A percentile compares a stretch with the other conserved stretches of the same genome.
phyloP scores from a whole-genome alignment of 2,329 filamentous ascomycete genomes.

The Botrytis sinoallii region DNA sequence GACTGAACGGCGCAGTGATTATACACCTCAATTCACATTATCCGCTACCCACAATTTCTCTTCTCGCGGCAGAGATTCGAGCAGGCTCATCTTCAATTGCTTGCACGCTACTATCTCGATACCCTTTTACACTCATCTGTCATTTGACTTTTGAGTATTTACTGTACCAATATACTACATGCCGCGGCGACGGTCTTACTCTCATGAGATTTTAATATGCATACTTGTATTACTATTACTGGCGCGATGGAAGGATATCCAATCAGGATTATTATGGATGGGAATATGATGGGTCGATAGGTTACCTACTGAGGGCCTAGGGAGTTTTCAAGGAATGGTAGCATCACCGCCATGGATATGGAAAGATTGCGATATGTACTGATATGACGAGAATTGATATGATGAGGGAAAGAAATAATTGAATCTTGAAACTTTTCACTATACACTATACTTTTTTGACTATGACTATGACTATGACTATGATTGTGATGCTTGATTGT shows the following conservation, averaged over 20 bases:
- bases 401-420: not conserved
- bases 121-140: conserved; percentile 1
- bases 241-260: not conserved
- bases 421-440: not conserved
- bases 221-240: conserved; percentile 2
- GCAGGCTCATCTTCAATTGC: conserved; percentile 11
- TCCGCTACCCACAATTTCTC: not conserved
- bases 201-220: not conserved
- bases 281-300: not conserved
- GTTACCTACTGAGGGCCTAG: not conserved
- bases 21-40: not conserved
- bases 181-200: not conserved
- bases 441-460: not conserved
- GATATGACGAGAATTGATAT: not conserved
- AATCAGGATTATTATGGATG: conserved; percentile 7
- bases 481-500: not conserved
- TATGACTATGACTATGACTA: not conserved
- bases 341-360: conserved; percentile 11
- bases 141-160: not conserved
- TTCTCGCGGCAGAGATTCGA: conserved; percentile 12
- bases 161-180: not conserved
- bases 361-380: conserved; percentile 12
- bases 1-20: not conserved
- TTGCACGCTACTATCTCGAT: conserved; percentile 8
- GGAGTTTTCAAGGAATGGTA: conserved; percentile 10